phyloP scores from a whole-genome alignment of 345 rosid genomes.

The Rhizophora mangle region DNA sequence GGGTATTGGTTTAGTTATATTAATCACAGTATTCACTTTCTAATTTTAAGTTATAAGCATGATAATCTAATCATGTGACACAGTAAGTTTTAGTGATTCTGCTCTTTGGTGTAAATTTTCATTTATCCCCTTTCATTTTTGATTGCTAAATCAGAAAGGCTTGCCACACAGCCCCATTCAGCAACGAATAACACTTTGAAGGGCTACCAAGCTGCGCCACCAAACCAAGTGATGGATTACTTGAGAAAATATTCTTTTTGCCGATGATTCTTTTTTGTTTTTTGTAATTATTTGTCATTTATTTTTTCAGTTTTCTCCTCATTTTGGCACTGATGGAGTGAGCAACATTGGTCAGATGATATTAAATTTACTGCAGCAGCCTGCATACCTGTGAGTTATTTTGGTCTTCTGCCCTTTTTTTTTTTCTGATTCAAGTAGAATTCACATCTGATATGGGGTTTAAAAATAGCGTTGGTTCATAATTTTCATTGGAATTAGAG shows the following conservation, averaged over 20 bases:
- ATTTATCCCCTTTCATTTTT: not conserved
- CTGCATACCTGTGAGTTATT: conserved; percentile 59
- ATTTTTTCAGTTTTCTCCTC: conserved; percentile 41
- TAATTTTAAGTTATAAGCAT: not conserved
- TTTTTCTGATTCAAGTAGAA: not conserved
- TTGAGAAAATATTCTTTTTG: not conserved
- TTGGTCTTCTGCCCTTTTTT: not conserved
- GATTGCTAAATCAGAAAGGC: conserved; percentile 26
- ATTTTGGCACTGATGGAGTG: conserved; percentile 38
- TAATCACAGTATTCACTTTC: conserved; percentile 11
- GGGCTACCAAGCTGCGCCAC: conserved; percentile 42
- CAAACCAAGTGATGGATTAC: conserved; percentile 51
- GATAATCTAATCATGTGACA: not conserved
- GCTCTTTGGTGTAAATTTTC: not conserved
- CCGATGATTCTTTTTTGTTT: not conserved
- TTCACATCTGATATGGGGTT: no score
- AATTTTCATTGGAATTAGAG: no score
- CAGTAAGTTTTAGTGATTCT: not conserved
- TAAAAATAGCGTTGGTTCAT: no score
- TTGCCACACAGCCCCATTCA: conserved; percentile 49
- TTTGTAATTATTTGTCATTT: not conserved
- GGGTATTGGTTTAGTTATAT: conserved; percentile 48
- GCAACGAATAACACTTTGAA: conserved; percentile 37
- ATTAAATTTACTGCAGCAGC: conserved; percentile 53
- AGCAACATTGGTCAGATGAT: conserved; percentile 43